These are phyloP conservation scores for Trichosporon coremiiforme DNA, from an alignment of 1,284 basidiomycete species.

Conservation along the genomic window DNA sequence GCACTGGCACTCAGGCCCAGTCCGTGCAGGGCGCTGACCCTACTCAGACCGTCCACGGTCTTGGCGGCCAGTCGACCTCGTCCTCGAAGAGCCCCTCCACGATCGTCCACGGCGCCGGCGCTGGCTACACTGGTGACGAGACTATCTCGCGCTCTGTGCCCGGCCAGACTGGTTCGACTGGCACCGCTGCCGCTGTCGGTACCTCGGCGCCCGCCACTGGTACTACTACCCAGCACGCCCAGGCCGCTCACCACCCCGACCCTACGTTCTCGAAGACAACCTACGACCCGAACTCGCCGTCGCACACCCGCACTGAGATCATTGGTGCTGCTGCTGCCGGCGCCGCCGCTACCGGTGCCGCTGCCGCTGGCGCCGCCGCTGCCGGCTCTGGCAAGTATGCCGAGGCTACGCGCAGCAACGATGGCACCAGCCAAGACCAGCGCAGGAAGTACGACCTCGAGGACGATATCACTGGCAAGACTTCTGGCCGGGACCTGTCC, in stretches of 20 bases:
- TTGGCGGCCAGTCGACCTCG: neutral
- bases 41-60: constrained; percentile 1
- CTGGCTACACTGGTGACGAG: neutral
- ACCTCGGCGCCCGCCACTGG: neutral
- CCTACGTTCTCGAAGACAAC: constrained; percentile 3
- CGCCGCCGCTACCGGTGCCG: constrained; percentile 8
- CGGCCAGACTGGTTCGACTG: neutral
- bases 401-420: neutral
- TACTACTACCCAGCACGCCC: no score
- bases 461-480: constrained; percentile 14
- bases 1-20: constrained; percentile 12
- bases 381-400: constrained; percentile 3
- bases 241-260: neutral
- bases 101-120: neutral
- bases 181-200: neutral
- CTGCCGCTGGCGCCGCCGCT: constrained; percentile 19
- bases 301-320: constrained; percentile 3
- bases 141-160: neutral
- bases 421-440: neutral
- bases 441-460: neutral
- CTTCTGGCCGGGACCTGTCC: neutral
- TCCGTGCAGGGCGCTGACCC: neutral
- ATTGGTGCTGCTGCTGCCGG: neutral
- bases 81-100: neutral
- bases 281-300: constrained; percentile 4